Base-by-base conservation (phyloP, 495 filamentous ascomycete genomes). In the Apodospora peruviana region DNA sequence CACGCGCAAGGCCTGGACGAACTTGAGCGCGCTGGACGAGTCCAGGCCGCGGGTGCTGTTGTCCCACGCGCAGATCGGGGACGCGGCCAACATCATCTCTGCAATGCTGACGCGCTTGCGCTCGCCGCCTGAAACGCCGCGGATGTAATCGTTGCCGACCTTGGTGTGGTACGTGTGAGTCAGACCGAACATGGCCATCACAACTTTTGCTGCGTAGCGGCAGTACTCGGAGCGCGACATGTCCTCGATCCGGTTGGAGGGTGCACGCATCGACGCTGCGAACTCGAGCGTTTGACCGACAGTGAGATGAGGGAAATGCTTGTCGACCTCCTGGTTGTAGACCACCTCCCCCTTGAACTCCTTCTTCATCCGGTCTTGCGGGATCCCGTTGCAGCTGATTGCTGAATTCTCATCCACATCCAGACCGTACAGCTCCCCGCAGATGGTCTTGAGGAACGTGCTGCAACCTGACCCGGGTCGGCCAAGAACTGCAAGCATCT, bases 141-240 rank as follows among this genome's bases (percentile, higher is more conserved):
- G 80, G 11, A 90, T 80, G 55, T 80, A 91, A 58, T 87, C 86
- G 60, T 94, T 85, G 43, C 90, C 90, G 10, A 95, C 87, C 27
- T 83, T 78, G 4, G 90, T 95, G 59, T 90, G 78, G 56, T 82
- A 64, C 2, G 68, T 71, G 40, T 74, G 70, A 0, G 54, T 58
- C 20, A 77, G 85, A 68, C 87, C 87, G 53, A 90, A 90, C 2
- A 88, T 58, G 43, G 88, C 84, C 44, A 86, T 79, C 47, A 91
- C 78, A 1, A 87, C 84, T 12, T 82, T 68, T 5, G 88, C 72
- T 49, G 89, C 84, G 34, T 84, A 81, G 22, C 74, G 64, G 24
- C 80, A 80, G 53, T 87, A 90, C 39, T 82, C 76, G 38, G 69
- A 69, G 12, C 81, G 70, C 34, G 70, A 74, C 59, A 87, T 81